Evolutionary conservation across 805 yeast species (phyloP).

Genomic region (Cyberlindnera samutprakarnensis): DNA sequence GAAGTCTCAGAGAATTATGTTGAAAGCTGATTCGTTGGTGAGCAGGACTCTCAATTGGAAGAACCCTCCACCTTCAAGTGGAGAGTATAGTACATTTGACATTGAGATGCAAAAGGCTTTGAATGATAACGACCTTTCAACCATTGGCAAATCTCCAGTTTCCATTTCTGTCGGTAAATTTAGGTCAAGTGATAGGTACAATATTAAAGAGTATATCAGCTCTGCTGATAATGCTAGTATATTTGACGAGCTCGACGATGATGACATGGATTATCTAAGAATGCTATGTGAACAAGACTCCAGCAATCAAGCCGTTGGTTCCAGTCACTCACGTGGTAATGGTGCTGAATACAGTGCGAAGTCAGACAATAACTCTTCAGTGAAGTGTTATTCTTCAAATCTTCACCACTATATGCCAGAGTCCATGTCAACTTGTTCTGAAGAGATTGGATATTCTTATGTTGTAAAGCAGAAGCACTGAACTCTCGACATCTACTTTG

Average conservation of each 20-base stretch:
- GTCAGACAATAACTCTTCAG: too few relatives aligned
- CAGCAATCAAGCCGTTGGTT: too few relatives aligned
- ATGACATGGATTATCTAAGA: slow-evolving; percentile 18
- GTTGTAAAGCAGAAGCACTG: slow-evolving; percentile 2
- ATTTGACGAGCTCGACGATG: slow-evolving; percentile 18
- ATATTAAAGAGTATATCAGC: too few relatives aligned
- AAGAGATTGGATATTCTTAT: slow-evolving; percentile 1
- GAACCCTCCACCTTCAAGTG: slow-evolving; percentile 2
- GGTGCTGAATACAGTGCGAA: too few relatives aligned
- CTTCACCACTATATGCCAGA: too few relatives aligned
- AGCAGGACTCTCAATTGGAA: slow-evolving; percentile 4
- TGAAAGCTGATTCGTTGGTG: slow-evolving; percentile 19
- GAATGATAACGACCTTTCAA: slow-evolving; percentile 6
- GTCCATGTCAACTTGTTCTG: too few relatives aligned
- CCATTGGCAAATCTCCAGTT: slow-evolving; percentile 12
- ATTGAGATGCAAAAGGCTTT: slow-evolving; percentile 19
- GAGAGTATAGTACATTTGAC: slow-evolving; percentile 16
- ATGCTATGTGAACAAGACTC: slow-evolving; percentile 15
- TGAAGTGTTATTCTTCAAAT: too few relatives aligned
- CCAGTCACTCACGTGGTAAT: too few relatives aligned
- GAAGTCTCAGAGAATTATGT: slow-evolving; percentile 15
- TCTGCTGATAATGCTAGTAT: slow-evolving; percentile 5
- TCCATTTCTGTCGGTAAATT: slow-evolving; percentile 15
- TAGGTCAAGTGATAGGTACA: too few relatives aligned
- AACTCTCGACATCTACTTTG: slow-evolving; percentile 1